Percentiles rank a stretch among this genome's conserved stretches.
phyloP scores from a whole-genome alignment of 805 yeast species.

The Maudiozyma pseudohumilis region DNA sequence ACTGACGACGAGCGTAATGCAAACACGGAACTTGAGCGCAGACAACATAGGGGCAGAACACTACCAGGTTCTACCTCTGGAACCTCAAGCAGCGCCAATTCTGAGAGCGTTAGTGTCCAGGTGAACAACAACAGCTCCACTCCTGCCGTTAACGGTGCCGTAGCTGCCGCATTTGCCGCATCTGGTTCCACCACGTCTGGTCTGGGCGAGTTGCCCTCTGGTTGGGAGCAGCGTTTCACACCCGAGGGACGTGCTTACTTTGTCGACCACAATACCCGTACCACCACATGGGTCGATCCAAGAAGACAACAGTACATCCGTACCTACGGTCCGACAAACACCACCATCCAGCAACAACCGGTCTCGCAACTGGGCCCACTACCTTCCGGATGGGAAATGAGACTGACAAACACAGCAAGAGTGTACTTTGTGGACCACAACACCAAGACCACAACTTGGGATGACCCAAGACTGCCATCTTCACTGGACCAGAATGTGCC shows the following conservation, averaged over 20 bases:
- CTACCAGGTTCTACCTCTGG: constrained; percentile 55
- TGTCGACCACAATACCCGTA: constrained; percentile 98
- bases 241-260: constrained; percentile 98
- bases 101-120: constrained; percentile 29
- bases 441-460: constrained; percentile 99
- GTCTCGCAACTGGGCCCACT: constrained; percentile 95
- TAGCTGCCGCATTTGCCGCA: constrained; percentile 58
- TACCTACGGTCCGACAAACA: constrained; percentile 74
- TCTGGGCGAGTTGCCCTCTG: constrained; percentile 92
- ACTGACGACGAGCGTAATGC: constrained; percentile 59
- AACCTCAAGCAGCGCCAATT: constrained; percentile 10
- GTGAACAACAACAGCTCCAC: constrained; percentile 39
- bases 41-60: constrained; percentile 84
- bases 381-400: constrained; percentile 99
- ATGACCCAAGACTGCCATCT: constrained; percentile 96
- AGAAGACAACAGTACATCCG: constrained; percentile 97
- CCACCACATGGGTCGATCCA: constrained; percentile 99
- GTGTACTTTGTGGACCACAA: constrained; percentile 98
- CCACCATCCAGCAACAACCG: constrained; percentile 95
- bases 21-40: constrained; percentile 77
- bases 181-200: constrained; percentile 87
- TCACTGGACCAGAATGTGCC: constrained; percentile 97
- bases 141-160: constrained; percentile 41
- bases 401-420: constrained; percentile 95
- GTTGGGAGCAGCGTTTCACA: constrained; percentile 98